Percentiles rank a stretch among this genome's conserved stretches.
phyloP scores from a whole-genome alignment of 768 basidiomycete genomes.

The Xanthoconium purpureum region DNA sequence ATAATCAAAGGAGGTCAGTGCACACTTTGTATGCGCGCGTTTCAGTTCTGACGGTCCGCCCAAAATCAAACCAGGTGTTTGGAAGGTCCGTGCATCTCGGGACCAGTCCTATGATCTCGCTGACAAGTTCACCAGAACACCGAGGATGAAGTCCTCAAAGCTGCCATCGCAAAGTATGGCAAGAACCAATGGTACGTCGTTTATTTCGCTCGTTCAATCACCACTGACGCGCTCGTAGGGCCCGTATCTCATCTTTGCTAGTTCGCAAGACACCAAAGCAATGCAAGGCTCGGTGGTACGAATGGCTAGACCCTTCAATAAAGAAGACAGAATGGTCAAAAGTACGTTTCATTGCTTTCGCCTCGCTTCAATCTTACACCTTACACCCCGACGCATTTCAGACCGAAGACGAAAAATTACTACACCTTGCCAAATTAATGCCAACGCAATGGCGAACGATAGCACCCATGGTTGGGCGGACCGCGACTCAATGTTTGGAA shows the following conservation, averaged over 20 bases:
- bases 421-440: slow-evolving; percentile 98
- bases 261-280: slow-evolving; percentile 99
- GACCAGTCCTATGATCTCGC: neutral
- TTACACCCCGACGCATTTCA: slow-evolving; percentile 26
- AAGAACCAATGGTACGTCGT: slow-evolving; percentile 83
- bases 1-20: slow-evolving; percentile 85
- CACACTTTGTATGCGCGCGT: neutral
- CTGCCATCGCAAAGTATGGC: slow-evolving; percentile 96
- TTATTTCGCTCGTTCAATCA: neutral
- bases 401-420: slow-evolving; percentile 97
- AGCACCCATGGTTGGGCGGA: slow-evolving; percentile 96
- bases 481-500: slow-evolving; percentile 96
- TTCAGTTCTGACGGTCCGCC: slow-evolving; percentile 6
- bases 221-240: slow-evolving; percentile 48
- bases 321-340: slow-evolving; percentile 99
- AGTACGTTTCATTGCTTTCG: slow-evolving; percentile 38
- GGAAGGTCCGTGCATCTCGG: slow-evolving; percentile 56
- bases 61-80: slow-evolving; percentile 51
- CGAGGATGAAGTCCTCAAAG: slow-evolving; percentile 98
- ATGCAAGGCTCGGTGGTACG: slow-evolving; percentile 99
- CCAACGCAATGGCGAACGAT: slow-evolving; percentile 99
- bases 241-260: slow-evolving; percentile 94
- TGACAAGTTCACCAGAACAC: slow-evolving; percentile 60
- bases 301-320: slow-evolving; percentile 99
- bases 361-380: neutral